These are phyloP conservation scores for Fusarium aywerte DNA, from an alignment of 2,329 filamentous ascomycete genomes.

Conservation along the genomic window DNA sequence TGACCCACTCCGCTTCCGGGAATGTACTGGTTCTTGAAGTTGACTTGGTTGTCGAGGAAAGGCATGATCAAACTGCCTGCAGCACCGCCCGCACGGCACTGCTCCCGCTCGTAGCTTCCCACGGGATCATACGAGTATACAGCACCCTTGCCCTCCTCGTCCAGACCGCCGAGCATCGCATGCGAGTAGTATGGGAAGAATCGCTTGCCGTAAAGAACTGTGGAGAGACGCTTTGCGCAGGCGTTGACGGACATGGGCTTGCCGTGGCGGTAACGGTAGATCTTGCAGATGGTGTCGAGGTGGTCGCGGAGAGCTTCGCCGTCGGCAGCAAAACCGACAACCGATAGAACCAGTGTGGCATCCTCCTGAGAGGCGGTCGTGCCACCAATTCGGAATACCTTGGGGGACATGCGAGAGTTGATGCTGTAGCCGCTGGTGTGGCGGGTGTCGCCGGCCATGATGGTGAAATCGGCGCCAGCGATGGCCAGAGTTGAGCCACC, in stretches of 20 bases:
- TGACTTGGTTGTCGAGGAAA: slow-evolving; percentile 99
- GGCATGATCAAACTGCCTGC: slow-evolving; percentile 97
- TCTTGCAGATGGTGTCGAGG: slow-evolving; percentile 94
- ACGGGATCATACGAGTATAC: slow-evolving; percentile 98
- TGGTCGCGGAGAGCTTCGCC: slow-evolving; percentile 93
- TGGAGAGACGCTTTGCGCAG: slow-evolving; percentile 93
- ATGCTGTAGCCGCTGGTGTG: slow-evolving; percentile 98
- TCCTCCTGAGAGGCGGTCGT: slow-evolving; percentile 86
- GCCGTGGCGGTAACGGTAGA: slow-evolving; percentile 98
- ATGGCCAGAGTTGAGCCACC: slow-evolving; percentile 97
- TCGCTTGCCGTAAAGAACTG: slow-evolving; percentile 95
- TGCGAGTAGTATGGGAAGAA: slow-evolving; percentile 99
- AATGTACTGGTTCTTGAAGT: slow-evolving; percentile 98
- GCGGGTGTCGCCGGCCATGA: slow-evolving; percentile 96
- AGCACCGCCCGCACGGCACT: slow-evolving; percentile 92
- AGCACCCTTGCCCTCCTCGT: slow-evolving; percentile 93
- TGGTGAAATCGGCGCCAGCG: slow-evolving; percentile 91
- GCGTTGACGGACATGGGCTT: slow-evolving; percentile 96
- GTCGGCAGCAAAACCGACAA: slow-evolving; percentile 96
- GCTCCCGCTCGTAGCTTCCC: slow-evolving; percentile 96
- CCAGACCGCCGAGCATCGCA: slow-evolving; percentile 91
- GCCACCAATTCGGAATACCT: slow-evolving; percentile 97
- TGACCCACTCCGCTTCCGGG: slow-evolving; percentile 87
- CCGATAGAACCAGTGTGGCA: slow-evolving; percentile 87
- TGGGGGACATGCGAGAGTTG: slow-evolving; percentile 94